These are phyloP conservation scores for Suhomyces bolitotheri DNA, from an alignment of 1,139 yeast genomes.

Conservation along the genomic window DNA sequence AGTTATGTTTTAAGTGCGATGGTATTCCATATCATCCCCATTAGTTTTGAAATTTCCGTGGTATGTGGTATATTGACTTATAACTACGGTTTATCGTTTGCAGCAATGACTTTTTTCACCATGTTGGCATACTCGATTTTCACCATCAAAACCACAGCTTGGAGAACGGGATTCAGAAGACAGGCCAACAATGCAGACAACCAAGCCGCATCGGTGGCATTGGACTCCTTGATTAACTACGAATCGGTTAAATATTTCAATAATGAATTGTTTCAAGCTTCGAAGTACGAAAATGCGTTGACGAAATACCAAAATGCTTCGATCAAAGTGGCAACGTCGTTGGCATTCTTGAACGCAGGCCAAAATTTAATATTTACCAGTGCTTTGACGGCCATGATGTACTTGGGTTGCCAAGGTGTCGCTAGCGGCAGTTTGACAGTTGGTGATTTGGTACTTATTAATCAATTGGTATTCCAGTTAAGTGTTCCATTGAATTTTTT, in stretches of 20 bases:
- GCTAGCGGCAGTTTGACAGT: slow-evolving; percentile 80
- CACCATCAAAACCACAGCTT: slow-evolving; percentile 89
- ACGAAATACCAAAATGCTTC: slow-evolving; percentile 76
- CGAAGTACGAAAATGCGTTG: slow-evolving; percentile 79
- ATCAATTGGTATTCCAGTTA: slow-evolving; percentile 92
- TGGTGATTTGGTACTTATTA: slow-evolving; percentile 94
- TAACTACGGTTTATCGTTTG: slow-evolving; percentile 86
- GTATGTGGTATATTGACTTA: slow-evolving; percentile 94
- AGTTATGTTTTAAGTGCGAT: slow-evolving; percentile 89
- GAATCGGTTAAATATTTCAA: slow-evolving; percentile 95
- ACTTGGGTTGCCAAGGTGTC: slow-evolving; percentile 96
- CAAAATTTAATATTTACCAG: slow-evolving; percentile 89
- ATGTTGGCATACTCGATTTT: slow-evolving; percentile 85
- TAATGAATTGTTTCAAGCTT: slow-evolving; percentile 76
- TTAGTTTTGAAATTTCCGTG: slow-evolving; percentile 84
- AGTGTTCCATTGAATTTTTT: slow-evolving; percentile 91
- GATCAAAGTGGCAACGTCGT: slow-evolving; percentile 86
- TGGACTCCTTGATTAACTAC: slow-evolving; percentile 90
- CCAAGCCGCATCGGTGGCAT: slow-evolving; percentile 88
- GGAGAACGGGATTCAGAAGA: slow-evolving; percentile 93
- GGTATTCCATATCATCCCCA: slow-evolving; percentile 96
- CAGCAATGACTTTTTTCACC: slow-evolving; percentile 83
- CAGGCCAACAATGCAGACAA: slow-evolving; percentile 94
- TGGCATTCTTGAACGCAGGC: slow-evolving; percentile 88
- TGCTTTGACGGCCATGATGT: slow-evolving; percentile 97